A percentile compares a stretch with the other conserved stretches of the same genome.
Conservation (phyloP, 768 basidiomycete genomes). For the Russula sp. region DNA sequence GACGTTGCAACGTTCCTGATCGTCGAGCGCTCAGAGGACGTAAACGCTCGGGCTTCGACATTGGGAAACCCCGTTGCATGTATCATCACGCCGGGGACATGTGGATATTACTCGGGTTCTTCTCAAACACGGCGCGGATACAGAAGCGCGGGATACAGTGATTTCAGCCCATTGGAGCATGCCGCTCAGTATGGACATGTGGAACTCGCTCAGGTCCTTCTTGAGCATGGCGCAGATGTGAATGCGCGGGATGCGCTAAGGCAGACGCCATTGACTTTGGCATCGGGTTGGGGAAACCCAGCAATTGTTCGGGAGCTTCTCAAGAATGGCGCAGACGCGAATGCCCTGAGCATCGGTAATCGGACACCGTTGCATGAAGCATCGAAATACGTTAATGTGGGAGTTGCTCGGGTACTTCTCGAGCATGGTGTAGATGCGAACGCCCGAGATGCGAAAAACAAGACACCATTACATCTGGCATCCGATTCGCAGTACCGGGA, state of each 20-base stretch:
- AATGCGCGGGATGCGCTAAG: not conserved
- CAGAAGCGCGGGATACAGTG: not conserved
- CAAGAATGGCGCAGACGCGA: not conserved
- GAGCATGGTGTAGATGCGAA: conserved; percentile 3
- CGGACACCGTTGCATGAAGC: not conserved
- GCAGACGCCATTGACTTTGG: not conserved
- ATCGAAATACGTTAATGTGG: not conserved
- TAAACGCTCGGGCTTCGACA: not conserved
- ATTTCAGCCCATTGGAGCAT: not conserved
- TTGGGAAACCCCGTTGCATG: not conserved
- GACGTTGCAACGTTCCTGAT: not conserved
- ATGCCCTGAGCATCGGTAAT: not conserved
- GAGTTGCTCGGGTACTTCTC: not conserved
- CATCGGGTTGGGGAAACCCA: not conserved
- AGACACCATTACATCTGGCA: not conserved
- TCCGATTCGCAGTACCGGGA: not conserved
- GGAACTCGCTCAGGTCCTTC: not conserved
- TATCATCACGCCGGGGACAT: not conserved
- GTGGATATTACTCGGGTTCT: not conserved
- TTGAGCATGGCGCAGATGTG: not conserved
- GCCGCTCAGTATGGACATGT: fast-evolving
- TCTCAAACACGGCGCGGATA: not conserved
- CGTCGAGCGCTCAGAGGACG: not conserved
- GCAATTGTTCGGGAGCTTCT: not conserved
- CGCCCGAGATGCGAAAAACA: not conserved